Evolutionary conservation across 2,329 filamentous ascomycete genomes (phyloP).

Genomic region (Claviceps africana): DNA sequence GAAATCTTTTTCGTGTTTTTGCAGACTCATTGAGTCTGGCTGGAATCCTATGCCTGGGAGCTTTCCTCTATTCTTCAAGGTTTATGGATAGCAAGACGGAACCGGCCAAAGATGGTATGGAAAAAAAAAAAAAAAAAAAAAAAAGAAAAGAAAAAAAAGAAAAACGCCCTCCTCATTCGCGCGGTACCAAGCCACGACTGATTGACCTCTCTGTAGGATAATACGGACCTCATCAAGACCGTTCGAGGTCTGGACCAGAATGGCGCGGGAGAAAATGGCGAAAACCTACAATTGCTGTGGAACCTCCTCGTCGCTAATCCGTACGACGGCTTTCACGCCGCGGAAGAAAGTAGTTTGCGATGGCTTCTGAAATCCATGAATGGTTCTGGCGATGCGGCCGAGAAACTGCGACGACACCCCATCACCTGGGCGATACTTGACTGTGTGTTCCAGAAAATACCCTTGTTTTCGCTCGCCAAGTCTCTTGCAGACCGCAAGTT

Average conservation of each 20-base stretch:
- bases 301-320: constrained; percentile 28
- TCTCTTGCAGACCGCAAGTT: constrained; percentile 60
- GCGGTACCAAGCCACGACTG: neutral
- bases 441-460: constrained; percentile 49
- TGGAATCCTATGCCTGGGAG: neutral
- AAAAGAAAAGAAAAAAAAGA: neutral
- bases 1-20: neutral
- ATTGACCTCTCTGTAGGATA: constrained; percentile 12
- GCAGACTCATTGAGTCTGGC: neutral
- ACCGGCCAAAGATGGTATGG: constrained; percentile 2
- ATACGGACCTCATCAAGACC: constrained; percentile 32
- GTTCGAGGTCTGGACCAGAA: constrained; percentile 42
- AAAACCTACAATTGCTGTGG: constrained; percentile 38
- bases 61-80: neutral
- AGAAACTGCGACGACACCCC: constrained; percentile 40
- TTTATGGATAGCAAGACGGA: neutral
- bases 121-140: neutral
- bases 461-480: constrained; percentile 54
- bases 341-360: constrained; percentile 44
- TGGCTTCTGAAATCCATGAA: constrained; percentile 52
- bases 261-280: constrained; percentile 27
- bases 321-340: constrained; percentile 32
- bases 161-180: neutral
- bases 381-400: constrained; percentile 29
- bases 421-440: constrained; percentile 48